Percentiles rank a stretch among this genome's conserved stretches.
These are phyloP conservation scores for Pichia occidentalis DNA, from an alignment of 805 yeast genomes.

Conservation along the genomic window DNA sequence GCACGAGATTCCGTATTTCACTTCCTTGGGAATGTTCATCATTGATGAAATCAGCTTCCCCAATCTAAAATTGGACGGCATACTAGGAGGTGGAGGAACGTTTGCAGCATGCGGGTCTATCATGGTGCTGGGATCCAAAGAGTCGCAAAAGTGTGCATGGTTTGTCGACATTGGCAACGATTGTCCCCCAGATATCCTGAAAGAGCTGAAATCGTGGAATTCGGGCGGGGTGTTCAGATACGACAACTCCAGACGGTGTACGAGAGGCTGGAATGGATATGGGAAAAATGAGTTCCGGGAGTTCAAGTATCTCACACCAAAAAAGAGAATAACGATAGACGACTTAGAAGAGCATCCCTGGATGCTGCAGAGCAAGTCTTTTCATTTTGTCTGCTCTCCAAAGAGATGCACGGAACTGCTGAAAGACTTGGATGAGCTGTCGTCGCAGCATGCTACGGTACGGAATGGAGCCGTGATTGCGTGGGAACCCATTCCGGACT, in stretches of 20 bases:
- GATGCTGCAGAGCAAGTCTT: constrained; percentile 37
- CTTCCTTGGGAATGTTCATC: constrained; percentile 84
- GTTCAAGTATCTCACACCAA: constrained; percentile 59
- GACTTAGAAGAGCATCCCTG: constrained; percentile 42
- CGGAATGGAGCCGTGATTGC: constrained; percentile 37
- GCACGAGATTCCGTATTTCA: constrained; percentile 29
- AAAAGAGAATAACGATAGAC: constrained; percentile 47
- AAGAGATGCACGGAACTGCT: constrained; percentile 48
- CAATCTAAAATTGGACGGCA: constrained; percentile 34
- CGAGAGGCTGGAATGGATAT: constrained; percentile 78
- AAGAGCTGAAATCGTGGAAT: constrained; percentile 50
- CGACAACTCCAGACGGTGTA: constrained; percentile 51
- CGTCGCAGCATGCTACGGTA: not conserved
- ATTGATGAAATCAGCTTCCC: constrained; percentile 75
- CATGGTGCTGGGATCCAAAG: constrained; percentile 36
- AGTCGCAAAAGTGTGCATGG: constrained; percentile 45
- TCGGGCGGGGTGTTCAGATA: constrained; percentile 52
- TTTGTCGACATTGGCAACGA: constrained; percentile 77
- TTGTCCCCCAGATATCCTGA: constrained; percentile 47
- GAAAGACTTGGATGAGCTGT: constrained; percentile 22
- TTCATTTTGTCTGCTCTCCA: constrained; percentile 74
- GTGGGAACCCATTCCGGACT: constrained; percentile 87
- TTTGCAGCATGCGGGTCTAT: constrained; percentile 74
- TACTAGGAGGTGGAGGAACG: constrained; percentile 89
- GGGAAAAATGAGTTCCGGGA: constrained; percentile 51